Evolutionary conservation across 768 basidiomycete genomes (phyloP), one percentile per base, ranked within the genome.

Genomic region (Suillus weaverae): DNA sequence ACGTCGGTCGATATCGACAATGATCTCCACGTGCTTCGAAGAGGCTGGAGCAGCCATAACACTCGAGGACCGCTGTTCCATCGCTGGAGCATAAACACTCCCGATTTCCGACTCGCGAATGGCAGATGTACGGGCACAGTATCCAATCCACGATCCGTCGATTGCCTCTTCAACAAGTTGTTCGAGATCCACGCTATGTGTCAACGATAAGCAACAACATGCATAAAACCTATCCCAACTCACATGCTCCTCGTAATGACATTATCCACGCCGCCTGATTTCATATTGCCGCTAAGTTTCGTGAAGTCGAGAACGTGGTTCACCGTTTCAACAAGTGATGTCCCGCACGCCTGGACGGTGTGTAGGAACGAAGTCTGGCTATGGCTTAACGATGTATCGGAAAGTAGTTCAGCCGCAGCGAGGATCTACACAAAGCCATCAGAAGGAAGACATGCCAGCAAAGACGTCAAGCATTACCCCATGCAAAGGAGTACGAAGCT

Each of bases 221-320:
- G 39, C 38, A 30, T 36, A 35, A 54, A 30, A 63, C 59, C 54
- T 22, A 7, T 54, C 22, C 64, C 39, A 22, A 79, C 87, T 65
- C 61, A 90, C 92, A 81, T 84, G 65, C 85, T 84, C 10, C 85
- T 84, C 22, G 84, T 81, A 66, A 94, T 92, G 50, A 88, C 86
- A 67, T 90, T 91, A 72, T 92, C 88, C 9, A 89, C 85, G 46
- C 90, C 89, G 33, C 90, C 92, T 3, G 87, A 83, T 73, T 92
- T 92, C 54, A 87, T 82, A 70, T 90, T 92, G 26, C 94, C 95
- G 66, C 92, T 95, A 30, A 97, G 83, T 72, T 98, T 98, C 36
- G 95, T 97, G 72, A 96, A 98, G 74, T 98, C 96, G 33, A 98
- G 81, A 6, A 98, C 96, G 70, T 98, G 96, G 72, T 97, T 97